Conservation (phyloP, 2,329 filamentous ascomycete species). For the Pestalotiopsis sp. region DNA sequence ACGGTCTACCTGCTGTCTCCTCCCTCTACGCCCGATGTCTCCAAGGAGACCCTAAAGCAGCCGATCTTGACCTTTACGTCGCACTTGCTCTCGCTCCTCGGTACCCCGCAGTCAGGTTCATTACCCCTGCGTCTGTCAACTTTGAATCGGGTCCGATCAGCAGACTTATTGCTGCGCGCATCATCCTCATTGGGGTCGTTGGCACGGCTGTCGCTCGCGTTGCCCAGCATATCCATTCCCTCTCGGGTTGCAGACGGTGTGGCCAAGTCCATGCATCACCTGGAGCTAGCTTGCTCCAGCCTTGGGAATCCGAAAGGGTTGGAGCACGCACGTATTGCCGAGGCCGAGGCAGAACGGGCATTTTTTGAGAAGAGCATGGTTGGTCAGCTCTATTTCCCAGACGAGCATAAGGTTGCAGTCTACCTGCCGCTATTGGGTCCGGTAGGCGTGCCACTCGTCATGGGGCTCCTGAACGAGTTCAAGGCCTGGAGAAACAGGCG, state of each 20-base stretch:
- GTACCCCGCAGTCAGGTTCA: slow-evolving; percentile 79
- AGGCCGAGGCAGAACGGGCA: slow-evolving; percentile 84
- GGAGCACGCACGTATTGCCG: slow-evolving; percentile 78
- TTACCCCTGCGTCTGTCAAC: slow-evolving; percentile 83
- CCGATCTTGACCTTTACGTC: slow-evolving; percentile 88
- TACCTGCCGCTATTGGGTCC: slow-evolving; percentile 91
- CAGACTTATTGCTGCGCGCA: slow-evolving; percentile 82
- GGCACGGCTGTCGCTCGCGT: slow-evolving; percentile 77
- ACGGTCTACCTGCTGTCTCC: slow-evolving; percentile 61
- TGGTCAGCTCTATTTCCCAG: slow-evolving; percentile 95
- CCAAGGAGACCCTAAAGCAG: slow-evolving; percentile 67
- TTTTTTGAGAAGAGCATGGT: slow-evolving; percentile 99
- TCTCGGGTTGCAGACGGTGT: slow-evolving; percentile 84
- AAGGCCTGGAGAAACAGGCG: slow-evolving; percentile 58
- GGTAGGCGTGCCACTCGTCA: slow-evolving; percentile 83
- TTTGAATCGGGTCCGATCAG: slow-evolving; percentile 80
- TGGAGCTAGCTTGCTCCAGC: slow-evolving; percentile 74
- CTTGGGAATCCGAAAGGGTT: slow-evolving; percentile 69
- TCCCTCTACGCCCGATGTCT: slow-evolving; percentile 51
- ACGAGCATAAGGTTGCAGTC: slow-evolving; percentile 97
- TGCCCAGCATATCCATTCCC: slow-evolving; percentile 90
- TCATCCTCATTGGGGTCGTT: slow-evolving; percentile 93
- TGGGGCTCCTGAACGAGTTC: slow-evolving; percentile 81
- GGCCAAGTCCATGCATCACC: slow-evolving; percentile 72
- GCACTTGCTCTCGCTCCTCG: slow-evolving; percentile 84